These are phyloP conservation scores for Chaetothyriales sp. DNA, from an alignment of 2,329 filamentous ascomycete genomes.

Conservation along the genomic window DNA sequence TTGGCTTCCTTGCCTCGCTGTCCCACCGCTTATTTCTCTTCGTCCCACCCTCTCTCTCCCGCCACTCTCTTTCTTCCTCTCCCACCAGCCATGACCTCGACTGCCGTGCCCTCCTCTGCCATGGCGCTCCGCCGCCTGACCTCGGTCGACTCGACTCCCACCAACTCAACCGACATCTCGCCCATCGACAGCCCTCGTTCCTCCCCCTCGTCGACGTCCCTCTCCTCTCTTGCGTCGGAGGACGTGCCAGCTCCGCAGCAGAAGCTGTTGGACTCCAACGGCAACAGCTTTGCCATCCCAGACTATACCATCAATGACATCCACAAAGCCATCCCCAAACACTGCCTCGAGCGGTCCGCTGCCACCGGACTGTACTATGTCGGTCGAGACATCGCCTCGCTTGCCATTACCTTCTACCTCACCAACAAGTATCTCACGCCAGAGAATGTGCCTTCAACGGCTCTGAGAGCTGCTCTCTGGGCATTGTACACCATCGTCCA, in stretches of 20 bases:
- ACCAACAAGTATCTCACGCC: slow-evolving; percentile 85
- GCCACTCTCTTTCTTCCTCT: neutral
- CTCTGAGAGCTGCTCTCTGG: slow-evolving; percentile 53
- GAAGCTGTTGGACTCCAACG: slow-evolving; percentile 71
- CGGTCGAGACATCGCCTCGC: slow-evolving; percentile 58
- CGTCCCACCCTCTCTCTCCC: neutral
- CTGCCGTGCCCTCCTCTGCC: slow-evolving; percentile 30
- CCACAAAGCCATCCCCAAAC: slow-evolving; percentile 88
- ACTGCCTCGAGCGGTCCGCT: slow-evolving; percentile 86
- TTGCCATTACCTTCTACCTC: slow-evolving; percentile 68
- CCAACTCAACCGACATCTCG: slow-evolving; percentile 41
- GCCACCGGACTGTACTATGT: slow-evolving; percentile 68
- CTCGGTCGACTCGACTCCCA: slow-evolving; percentile 42
- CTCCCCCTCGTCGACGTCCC: slow-evolving; percentile 72
- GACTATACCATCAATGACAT: slow-evolving; percentile 98
- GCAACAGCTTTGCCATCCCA: slow-evolving; percentile 85
- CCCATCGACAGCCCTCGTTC: slow-evolving; percentile 46
- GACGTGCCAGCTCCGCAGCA: slow-evolving; percentile 28
- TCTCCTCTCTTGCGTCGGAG: slow-evolving; percentile 73
- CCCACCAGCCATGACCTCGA: slow-evolving; percentile 34
- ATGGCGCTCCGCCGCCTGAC: slow-evolving; percentile 38
- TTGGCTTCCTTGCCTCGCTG: neutral
- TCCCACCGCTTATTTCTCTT: neutral
- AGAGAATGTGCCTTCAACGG: slow-evolving; percentile 59
- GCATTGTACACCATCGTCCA: slow-evolving; percentile 65